These are phyloP conservation scores for Linum trigynum DNA, from an alignment of 345 rosid species.

Conservation along the genomic window DNA sequence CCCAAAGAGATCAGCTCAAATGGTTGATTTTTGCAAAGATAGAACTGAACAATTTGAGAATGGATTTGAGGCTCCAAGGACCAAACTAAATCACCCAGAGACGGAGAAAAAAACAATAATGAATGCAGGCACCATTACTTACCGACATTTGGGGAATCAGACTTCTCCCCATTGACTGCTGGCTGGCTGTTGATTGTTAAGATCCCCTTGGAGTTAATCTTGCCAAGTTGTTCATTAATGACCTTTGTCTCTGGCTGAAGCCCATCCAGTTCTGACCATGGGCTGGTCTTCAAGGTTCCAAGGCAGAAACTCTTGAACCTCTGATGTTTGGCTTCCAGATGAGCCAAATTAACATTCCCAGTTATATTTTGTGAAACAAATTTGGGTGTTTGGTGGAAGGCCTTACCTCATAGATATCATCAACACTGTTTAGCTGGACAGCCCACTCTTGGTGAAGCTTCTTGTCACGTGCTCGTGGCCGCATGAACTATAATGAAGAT, in stretches of 20 bases:
- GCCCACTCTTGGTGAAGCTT: slow-evolving; percentile 86
- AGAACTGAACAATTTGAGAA: too few relatives aligned
- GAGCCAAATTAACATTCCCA: slow-evolving; percentile 11
- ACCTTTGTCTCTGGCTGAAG: slow-evolving; percentile 92
- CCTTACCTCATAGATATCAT: slow-evolving; percentile 73
- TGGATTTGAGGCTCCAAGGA: neutral
- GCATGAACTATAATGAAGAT: slow-evolving; percentile 48
- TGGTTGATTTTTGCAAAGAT: too few relatives aligned
- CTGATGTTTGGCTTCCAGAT: slow-evolving; percentile 34
- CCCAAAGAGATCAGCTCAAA: too few relatives aligned
- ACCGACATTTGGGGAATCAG: slow-evolving; percentile 81
- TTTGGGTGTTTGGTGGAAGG: slow-evolving; percentile 3
- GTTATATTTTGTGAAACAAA: slow-evolving; percentile 1
- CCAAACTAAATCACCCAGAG: neutral
- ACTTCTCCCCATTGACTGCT: slow-evolving; percentile 75
- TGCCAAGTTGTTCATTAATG: slow-evolving; percentile 74
- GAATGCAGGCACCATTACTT: slow-evolving; percentile 13
- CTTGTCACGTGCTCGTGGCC: slow-evolving; percentile 80
- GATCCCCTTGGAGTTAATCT: slow-evolving; percentile 78
- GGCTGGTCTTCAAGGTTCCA: slow-evolving; percentile 76
- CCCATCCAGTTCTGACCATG: slow-evolving; percentile 94
- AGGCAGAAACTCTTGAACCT: slow-evolving; percentile 70
- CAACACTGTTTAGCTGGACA: slow-evolving; percentile 51
- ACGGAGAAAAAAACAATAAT: neutral
- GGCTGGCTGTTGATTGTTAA: slow-evolving; percentile 96